Conservation (phyloP, 768 basidiomycete species). For the Hydnomerulius pinastri region DNA sequence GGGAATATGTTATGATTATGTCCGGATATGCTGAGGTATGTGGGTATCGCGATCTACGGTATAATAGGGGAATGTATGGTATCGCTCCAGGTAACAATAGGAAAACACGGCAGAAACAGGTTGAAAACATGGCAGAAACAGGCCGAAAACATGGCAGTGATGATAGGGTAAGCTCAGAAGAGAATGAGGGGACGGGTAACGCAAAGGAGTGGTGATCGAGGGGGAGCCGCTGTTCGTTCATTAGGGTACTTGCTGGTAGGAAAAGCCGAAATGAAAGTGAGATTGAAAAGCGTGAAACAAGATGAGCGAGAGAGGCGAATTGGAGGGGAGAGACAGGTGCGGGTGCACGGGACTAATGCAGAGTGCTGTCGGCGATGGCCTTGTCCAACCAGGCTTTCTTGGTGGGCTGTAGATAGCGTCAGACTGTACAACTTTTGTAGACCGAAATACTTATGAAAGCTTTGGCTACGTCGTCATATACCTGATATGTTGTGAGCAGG, state of each 20-base stretch:
- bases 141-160: too few species aligned
- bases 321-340: background rate
- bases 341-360: background rate
- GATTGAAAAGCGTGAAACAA: background rate
- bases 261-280: background rate
- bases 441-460: too few species aligned
- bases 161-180: background rate
- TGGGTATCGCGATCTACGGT: background rate
- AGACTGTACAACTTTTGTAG: too few species aligned
- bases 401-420: background rate
- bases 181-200: background rate
- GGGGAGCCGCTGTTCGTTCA: too few species aligned
- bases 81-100: background rate
- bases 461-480: too few species aligned
- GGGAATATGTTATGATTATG: too few species aligned
- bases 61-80: background rate
- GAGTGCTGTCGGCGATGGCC: background rate
- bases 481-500: too few species aligned
- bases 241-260: too few species aligned
- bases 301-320: background rate
- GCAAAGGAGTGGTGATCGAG: too few species aligned
- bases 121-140: background rate
- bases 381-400: background rate
- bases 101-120: background rate
- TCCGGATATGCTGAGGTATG: too few species aligned